Evolutionary conservation across 2,329 filamentous ascomycete genomes (phyloP), one percentile per base, ranked within the genome.

Genomic region (Aureobasidium pullulans): DNA sequence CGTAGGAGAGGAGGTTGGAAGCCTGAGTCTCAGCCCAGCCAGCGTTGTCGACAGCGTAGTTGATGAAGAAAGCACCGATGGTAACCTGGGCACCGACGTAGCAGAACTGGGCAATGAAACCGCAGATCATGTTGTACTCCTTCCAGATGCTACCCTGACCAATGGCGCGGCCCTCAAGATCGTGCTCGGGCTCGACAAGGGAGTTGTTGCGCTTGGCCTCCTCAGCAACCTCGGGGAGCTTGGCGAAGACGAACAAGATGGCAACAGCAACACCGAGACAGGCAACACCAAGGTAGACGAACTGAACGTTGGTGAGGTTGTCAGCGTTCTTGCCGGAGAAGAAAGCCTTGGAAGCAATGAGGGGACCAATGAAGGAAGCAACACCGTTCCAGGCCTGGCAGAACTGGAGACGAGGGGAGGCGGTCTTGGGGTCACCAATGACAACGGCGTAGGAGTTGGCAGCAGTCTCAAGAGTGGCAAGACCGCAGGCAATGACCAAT

Each of bases 81-180:
- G 70, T 70, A 57, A 73, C 71, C 60, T 73, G 71, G 19, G 71
- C 68, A 58, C 71, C 71, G 50, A 73, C 71, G 64, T 73, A 73
- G 65, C 69, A 72, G 69, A 72, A 68, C 60, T 68, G 67, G 6
- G 72, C 70, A 36, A 69, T 56, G 66, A 73, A 71, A 37, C 69
- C 72, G 61, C 68, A 71, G 64, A 73, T 68, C 69, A 73, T 71
- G 68, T 72, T 73, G 67, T 69, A 73, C 64, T 73, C 70, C 68
- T 72, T 73, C 68, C 69, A 70, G 36, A 73, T 63, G 15, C 71
- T 70, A 37, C 66, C 70, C 53, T 67, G 63, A 40, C 64, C 65
- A 57, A 71, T 66, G 53, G 68, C 63, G n/a, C 66, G 54, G 57
- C 71, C 70, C 54, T 70, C 65, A 19, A 65, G 56, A 43, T 69